A percentile compares a stretch with the other conserved stretches of the same genome.
Evolutionary conservation across 805 yeast genomes (phyloP).

Genomic region (Lachancea cidri): DNA sequence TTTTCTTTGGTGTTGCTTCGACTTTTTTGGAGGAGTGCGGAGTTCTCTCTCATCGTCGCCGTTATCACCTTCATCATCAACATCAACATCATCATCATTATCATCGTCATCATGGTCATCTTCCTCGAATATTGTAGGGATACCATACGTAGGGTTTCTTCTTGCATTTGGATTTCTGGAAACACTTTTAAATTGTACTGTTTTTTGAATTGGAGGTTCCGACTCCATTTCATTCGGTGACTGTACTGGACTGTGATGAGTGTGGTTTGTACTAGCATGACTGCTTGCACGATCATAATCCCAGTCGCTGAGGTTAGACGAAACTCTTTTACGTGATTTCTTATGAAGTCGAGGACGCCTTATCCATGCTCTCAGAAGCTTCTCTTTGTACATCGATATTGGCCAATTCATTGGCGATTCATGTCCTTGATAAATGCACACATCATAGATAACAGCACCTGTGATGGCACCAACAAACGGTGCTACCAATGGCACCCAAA

Average conservation of each 20-base stretch:
- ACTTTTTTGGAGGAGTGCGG: neutral
- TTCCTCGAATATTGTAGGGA: slow-evolving; percentile 30
- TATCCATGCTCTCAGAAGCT: slow-evolving; percentile 24
- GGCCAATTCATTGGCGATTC: slow-evolving; percentile 50
- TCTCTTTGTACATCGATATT: slow-evolving; percentile 21
- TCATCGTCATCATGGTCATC: slow-evolving; percentile 17
- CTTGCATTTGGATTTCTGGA: slow-evolving; percentile 13
- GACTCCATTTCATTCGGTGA: slow-evolving; percentile 2
- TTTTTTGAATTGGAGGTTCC: slow-evolving; percentile 10
- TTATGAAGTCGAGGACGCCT: slow-evolving; percentile 29
- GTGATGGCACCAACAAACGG: slow-evolving; percentile 44
- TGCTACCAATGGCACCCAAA: slow-evolving; percentile 51
- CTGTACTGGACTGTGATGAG: slow-evolving; percentile 1
- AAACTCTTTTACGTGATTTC: slow-evolving; percentile 24
- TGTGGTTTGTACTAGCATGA: slow-evolving; percentile 1
- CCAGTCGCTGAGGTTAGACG: slow-evolving; percentile 26
- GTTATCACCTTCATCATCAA: slow-evolving; percentile 4
- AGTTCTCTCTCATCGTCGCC: slow-evolving; percentile 5
- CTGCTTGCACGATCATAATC: slow-evolving; percentile 9
- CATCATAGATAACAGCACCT: slow-evolving; percentile 49
- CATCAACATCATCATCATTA: slow-evolving; percentile 11
- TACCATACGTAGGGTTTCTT: slow-evolving; percentile 20
- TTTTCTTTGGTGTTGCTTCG: slow-evolving; percentile 2
- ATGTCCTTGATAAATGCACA: slow-evolving; percentile 46
- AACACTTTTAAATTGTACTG: slow-evolving; percentile 29